Base-by-base conservation (phyloP, 371 early-diverging fungal species). In the Actinomortierella wolfii region DNA sequence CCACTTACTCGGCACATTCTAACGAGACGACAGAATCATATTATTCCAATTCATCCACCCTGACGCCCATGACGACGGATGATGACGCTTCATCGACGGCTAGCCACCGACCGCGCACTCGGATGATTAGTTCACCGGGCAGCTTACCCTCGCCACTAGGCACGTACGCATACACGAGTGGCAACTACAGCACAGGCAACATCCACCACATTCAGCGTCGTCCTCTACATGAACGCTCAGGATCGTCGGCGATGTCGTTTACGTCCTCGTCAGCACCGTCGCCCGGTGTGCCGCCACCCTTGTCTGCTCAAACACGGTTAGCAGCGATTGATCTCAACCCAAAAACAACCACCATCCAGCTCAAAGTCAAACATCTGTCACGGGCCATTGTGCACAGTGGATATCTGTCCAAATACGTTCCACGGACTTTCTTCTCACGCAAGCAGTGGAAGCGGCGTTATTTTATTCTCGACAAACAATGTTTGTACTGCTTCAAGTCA, bases 381-480 rank as follows among this genome's bases (percentile, higher is more conserved):
- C 59, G 42, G 17, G 55, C 52, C 8, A 49, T 54, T 1, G 41
- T 53, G 2, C 56, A 68, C 42, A 47, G 59, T 4, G 69, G 69
- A 23, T 68, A 68, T 34, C 55, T 68, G 42, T 59, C 69, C 48
- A 68, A 68, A 28, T 68, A 63, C 25, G 57, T 63, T 1, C 63
- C 69, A 9, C 54, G 69, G 53, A 63, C 69, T 1, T 68, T 68
- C 56, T 68, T 68, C 39, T 62, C 69, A 34, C 69, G 69, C 56
- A 68, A 68, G 51, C 69, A 68, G 23, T 68, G 69, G 69, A 68
- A 63, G n/a, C 56, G 69, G 13, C 69, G 69, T 13, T 68, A 68
- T 53, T 68, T 68, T 56, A 59, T 68, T 34, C 60, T 68, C 9
- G 34, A 59, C 52, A 40, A 59, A 20, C 28, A 47, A 23, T 56